Conservation (phyloP, 73 alveolate genomes). For the Tetrahymena malaccensis region DNA sequence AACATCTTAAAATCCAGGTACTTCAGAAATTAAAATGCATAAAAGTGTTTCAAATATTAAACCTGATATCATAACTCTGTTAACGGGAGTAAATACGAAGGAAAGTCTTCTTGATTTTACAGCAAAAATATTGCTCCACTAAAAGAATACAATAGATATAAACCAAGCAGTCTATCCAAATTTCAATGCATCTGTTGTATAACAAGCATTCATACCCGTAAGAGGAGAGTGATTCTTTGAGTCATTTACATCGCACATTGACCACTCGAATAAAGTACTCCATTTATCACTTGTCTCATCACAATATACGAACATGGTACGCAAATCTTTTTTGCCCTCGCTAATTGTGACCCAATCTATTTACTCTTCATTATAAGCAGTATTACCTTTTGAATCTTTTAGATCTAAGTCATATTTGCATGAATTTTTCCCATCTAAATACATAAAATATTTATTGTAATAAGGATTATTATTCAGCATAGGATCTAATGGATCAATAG, state of each 20-base stretch:
- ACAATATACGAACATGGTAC: slow-evolving; percentile 1
- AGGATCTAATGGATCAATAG: slow-evolving; percentile 4
- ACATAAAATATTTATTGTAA: slow-evolving; percentile 4
- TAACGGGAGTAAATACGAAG: slow-evolving; percentile 43
- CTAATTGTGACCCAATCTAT: slow-evolving; percentile 5
- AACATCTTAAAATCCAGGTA: slow-evolving; percentile 44
- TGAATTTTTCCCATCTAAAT: background rate
- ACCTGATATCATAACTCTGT: slow-evolving; percentile 41
- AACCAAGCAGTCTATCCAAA: slow-evolving; percentile 90
- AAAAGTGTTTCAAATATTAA: slow-evolving; percentile 49
- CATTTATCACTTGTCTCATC: background rate
- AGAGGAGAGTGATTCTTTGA: slow-evolving; percentile 49
- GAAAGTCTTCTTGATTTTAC: slow-evolving; percentile 73
- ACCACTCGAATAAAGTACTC: slow-evolving; percentile 31
- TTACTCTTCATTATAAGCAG: background rate
- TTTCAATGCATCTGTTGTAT: slow-evolving; percentile 86
- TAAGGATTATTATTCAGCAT: background rate
- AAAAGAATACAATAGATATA: slow-evolving; percentile 69
- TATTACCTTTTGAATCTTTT: background rate
- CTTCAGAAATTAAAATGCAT: slow-evolving; percentile 37
- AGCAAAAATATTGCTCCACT: slow-evolving; percentile 75
- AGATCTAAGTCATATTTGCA: background rate
- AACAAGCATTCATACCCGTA: slow-evolving; percentile 47
- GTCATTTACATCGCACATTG: slow-evolving; percentile 38
- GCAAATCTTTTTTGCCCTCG: slow-evolving; percentile 4